phyloP scores from a whole-genome alignment of 768 basidiomycete species.

The Podaxis sp. region DNA sequence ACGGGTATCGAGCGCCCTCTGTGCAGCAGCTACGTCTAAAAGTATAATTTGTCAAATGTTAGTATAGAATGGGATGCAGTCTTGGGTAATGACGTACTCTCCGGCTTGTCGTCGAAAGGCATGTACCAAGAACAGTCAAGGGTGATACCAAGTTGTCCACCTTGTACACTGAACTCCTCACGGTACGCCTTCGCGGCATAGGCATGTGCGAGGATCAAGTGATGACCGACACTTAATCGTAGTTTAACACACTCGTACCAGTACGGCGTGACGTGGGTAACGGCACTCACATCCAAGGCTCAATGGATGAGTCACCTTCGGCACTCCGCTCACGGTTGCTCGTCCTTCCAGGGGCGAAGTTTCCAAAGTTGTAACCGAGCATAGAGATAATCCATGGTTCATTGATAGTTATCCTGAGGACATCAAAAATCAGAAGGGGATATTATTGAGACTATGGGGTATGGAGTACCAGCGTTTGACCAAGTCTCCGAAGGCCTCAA shows the following conservation, averaged over 20 bases:
- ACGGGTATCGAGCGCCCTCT: constrained; percentile 61
- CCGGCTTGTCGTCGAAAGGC: constrained; percentile 62
- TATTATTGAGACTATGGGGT: not conserved
- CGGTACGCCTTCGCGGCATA: constrained; percentile 65
- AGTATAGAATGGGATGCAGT: no score
- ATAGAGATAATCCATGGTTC: constrained; percentile 71
- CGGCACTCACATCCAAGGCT: constrained; percentile 60
- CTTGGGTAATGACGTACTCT: constrained; percentile 46
- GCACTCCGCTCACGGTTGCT: constrained; percentile 55
- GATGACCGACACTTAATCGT: constrained; percentile 57
- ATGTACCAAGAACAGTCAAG: constrained; percentile 66
- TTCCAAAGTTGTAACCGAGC: constrained; percentile 63
- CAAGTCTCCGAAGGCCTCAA: constrained; percentile 67
- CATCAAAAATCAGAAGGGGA: not conserved
- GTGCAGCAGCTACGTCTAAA: constrained; percentile 59
- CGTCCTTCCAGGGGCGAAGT: constrained; percentile 69
- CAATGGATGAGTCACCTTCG: constrained; percentile 59
- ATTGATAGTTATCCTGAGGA: constrained; percentile 63
- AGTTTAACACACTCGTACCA: not conserved
- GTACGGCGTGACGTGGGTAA: constrained; percentile 5
- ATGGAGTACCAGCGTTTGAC: constrained; percentile 64
- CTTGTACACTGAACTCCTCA: constrained; percentile 52
- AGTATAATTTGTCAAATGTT: not conserved
- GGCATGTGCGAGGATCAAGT: constrained; percentile 69
- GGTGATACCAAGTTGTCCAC: constrained; percentile 71